Percentiles rank a stretch among this genome's conserved stretches.
Conservation (phyloP, 768 basidiomycete species). For the Russula griseocarnosa region DNA sequence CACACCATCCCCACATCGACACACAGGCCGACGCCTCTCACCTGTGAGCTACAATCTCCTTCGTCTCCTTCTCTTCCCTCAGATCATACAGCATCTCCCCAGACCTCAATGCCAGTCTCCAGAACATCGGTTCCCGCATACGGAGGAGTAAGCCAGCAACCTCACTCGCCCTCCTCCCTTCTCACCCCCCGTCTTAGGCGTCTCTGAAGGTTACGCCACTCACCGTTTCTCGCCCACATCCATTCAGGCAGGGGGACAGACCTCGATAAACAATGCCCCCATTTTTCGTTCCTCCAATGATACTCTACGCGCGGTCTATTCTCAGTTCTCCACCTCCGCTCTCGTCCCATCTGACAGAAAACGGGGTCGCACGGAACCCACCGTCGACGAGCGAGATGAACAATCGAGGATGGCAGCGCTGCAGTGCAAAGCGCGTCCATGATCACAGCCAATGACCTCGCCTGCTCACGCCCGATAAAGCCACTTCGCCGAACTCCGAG, state of each 20-base stretch:
- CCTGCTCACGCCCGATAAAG: slow-evolving; percentile 36
- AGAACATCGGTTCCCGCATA: slow-evolving; percentile 53
- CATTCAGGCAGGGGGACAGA: neutral
- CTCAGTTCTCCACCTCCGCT: slow-evolving; percentile 34
- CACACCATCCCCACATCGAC: slow-evolving; percentile 4
- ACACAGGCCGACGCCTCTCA: slow-evolving; percentile 2
- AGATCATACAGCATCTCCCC: slow-evolving; percentile 38
- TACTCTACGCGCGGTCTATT: slow-evolving; percentile 48
- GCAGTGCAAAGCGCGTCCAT: slow-evolving; percentile 15
- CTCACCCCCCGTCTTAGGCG: slow-evolving; percentile 42
- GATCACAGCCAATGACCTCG: slow-evolving; percentile 18
- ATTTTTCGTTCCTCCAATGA: slow-evolving; percentile 58
- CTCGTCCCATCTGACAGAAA: slow-evolving; percentile 36
- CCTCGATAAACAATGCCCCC: slow-evolving; percentile 22
- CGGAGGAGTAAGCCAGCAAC: slow-evolving; percentile 50
- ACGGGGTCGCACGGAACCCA: slow-evolving; percentile 34
- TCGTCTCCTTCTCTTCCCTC: neutral
- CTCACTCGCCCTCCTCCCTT: slow-evolving; percentile 23
- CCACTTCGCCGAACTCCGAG: slow-evolving; percentile 37
- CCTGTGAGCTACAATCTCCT: slow-evolving; percentile 3
- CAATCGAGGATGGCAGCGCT: slow-evolving; percentile 18
- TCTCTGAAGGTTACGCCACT: slow-evolving; percentile 55
- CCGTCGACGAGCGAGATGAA: slow-evolving; percentile 19
- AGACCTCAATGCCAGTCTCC: slow-evolving; percentile 53
- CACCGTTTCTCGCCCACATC: slow-evolving; percentile 26